These are phyloP conservation scores for Chenopodium quinoa DNA, from an alignment of 148 eudicot species.

Conservation along the genomic window DNA sequence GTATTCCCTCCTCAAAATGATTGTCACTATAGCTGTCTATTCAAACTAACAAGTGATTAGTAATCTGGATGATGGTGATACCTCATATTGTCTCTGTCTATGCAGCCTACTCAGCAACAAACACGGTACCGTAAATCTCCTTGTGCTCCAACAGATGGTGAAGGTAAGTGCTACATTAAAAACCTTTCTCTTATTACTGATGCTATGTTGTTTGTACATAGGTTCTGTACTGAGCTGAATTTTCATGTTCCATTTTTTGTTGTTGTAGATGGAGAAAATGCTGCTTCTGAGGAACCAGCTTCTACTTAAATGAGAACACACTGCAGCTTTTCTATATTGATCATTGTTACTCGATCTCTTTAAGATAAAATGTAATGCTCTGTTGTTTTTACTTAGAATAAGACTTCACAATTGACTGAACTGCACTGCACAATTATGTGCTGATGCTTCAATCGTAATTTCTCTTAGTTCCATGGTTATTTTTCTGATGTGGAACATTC, in stretches of 20 bases:
- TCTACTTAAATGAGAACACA: conserved; percentile 45
- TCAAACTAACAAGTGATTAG: not conserved
- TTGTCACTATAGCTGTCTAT: not conserved
- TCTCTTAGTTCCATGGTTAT: conserved; percentile 18
- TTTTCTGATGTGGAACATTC: conserved; percentile 20
- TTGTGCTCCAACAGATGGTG: conserved; percentile 84
- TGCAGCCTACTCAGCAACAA: conserved; percentile 68
- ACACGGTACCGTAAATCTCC: conserved; percentile 91
- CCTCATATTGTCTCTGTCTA: not conserved
- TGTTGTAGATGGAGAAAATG: conserved; percentile 44
- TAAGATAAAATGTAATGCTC: conserved; percentile 21
- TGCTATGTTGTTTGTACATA: not conserved
- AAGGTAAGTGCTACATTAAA: conserved; percentile 43
- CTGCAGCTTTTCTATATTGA: conserved; percentile 23
- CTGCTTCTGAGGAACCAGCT: conserved; percentile 58
- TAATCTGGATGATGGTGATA: not conserved
- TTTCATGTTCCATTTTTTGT: not conserved
- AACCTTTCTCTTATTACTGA: not conserved
- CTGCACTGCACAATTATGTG: conserved; percentile 12
- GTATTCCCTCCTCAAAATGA: not conserved
- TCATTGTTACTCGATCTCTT: conserved; percentile 27
- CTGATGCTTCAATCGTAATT: conserved; percentile 13
- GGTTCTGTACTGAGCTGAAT: not conserved
- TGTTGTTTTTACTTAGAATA: conserved; percentile 35
- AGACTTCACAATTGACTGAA: conserved; percentile 12